Percentiles rank a stretch among this genome's conserved stretches.
These are phyloP conservation scores for Debaryomycetaceae sp. DNA, from an alignment of 1,139 yeast species.

Conservation along the genomic window DNA sequence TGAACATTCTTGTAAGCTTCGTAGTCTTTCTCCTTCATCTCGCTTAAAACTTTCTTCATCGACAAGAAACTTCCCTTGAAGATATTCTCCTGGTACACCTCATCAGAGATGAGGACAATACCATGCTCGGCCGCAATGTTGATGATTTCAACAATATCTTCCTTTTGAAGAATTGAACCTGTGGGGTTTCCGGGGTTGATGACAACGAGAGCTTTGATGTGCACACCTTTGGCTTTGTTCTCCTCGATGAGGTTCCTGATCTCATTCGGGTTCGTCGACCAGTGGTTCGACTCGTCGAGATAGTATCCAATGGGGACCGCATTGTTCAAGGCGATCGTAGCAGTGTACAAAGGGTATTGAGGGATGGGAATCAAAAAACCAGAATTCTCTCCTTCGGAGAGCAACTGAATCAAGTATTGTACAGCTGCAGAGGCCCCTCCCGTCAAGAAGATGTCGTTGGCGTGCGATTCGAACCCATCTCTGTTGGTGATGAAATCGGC, in stretches of 20 bases:
- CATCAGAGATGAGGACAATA: constrained; percentile 91
- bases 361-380: constrained; percentile 96
- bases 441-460: constrained; percentile 76
- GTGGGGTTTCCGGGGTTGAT: constrained; percentile 99
- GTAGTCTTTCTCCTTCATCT: constrained; percentile 52
- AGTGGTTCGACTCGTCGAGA: constrained; percentile 71
- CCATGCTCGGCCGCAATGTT: constrained; percentile 81
- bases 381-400: constrained; percentile 62
- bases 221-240: constrained; percentile 50
- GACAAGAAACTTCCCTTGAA: constrained; percentile 67
- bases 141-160: constrained; percentile 67
- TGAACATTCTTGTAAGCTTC: constrained; percentile 68
- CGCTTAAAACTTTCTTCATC: constrained; percentile 63
- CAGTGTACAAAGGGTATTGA: constrained; percentile 95
- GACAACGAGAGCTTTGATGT: constrained; percentile 77
- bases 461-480: constrained; percentile 49
- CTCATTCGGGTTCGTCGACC: constrained; percentile 78
- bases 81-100: constrained; percentile 92
- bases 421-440: constrained; percentile 96
- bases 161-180: constrained; percentile 69
- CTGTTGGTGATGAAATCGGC: constrained; percentile 75
- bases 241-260: constrained; percentile 56
- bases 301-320: constrained; percentile 86
- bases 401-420: constrained; percentile 63
- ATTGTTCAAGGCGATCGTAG: constrained; percentile 78